Evolutionary conservation across 2,329 filamentous ascomycete species (phyloP).

Genomic region (Sporothrix euskadiensis): DNA sequence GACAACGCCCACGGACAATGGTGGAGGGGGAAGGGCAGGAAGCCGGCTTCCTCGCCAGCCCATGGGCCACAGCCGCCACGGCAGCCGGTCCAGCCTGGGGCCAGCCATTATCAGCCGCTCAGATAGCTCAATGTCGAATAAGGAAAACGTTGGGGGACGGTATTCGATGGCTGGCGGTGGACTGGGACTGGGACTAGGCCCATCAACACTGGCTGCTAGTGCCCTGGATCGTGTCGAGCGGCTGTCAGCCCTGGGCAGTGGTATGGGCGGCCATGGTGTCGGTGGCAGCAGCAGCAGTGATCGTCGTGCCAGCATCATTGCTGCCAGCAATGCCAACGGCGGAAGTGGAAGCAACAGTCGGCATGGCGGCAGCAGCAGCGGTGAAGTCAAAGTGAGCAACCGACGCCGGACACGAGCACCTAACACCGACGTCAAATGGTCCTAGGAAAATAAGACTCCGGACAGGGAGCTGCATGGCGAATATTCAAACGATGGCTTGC

Average conservation of each 20-base stretch:
- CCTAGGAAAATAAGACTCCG: constrained; percentile 22
- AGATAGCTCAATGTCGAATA: constrained; percentile 36
- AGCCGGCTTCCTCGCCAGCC: constrained; percentile 39
- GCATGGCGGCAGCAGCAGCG: constrained; percentile 16
- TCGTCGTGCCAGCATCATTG: constrained; percentile 9
- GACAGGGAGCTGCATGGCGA: neutral
- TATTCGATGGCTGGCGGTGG: constrained; percentile 13
- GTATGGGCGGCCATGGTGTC: constrained; percentile 8
- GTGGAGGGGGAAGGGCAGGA: constrained; percentile 1
- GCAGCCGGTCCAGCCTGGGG: constrained; percentile 36
- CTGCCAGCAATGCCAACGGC: neutral
- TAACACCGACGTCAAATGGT: constrained; percentile 33
- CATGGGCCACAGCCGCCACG: constrained; percentile 30
- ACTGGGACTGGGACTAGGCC: constrained; percentile 14
- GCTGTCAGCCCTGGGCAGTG: constrained; percentile 28
- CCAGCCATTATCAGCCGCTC: constrained; percentile 33
- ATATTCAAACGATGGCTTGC: neutral
- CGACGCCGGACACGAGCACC: constrained; percentile 31
- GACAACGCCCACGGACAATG: constrained; percentile 9
- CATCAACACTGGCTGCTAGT: neutral
- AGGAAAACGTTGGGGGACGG: constrained; percentile 33
- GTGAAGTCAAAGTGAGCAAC: constrained; percentile 23
- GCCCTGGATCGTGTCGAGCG: constrained; percentile 24
- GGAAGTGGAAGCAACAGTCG: neutral
- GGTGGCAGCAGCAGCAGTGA: neutral